Base-by-base conservation (phyloP, 1,284 basidiomycete species). In the Afroboletus lepidellus region DNA sequence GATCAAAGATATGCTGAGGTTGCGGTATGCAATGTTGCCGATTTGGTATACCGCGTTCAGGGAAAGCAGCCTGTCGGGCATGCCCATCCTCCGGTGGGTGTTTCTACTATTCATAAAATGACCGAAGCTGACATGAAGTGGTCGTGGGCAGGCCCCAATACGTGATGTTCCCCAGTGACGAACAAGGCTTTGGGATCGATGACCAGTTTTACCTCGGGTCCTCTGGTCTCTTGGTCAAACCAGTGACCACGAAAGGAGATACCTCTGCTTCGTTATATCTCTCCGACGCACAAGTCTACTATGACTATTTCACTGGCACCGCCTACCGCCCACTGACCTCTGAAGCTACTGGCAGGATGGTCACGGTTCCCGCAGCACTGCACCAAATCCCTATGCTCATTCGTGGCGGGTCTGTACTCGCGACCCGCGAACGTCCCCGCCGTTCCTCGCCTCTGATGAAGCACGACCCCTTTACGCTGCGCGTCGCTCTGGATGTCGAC, bases 11-110 rank as follows among this genome's bases (percentile, higher is more conserved):
- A 79, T 89, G 43, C 76, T 99, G 51, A 82, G 89, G 32, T 74
- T 98, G 56, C 78, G 97, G 41, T 99, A 99, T 72, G 79, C 82
- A 52, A 80, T 98, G 74, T 75, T 99, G 29, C 93, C 94, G 0
- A 79, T 94, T 16, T 98, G 96, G 95, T 99, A 99, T 71, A 98
- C 93, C 20, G 92, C 93, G 1, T 98, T 99, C 84, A 80, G 84
- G 46, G 90, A 95, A 67, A 85, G 90, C 6, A 89, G 85, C 56
- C 77, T 87, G 3, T 85, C 80, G 11, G 94, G 94, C 3, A 65
- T 87, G 25, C 93, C 94, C 3, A 81, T 96, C 48, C 71, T 94
- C 56, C 79, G 90, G 87, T 92, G 61, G 55, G 65, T 49, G 32
- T 47, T 13, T 27, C 42, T 16, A 8, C 8, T 1, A 1, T 39